Conservation (phyloP, 1,284 basidiomycete genomes). For the Inonotus obliquus region DNA sequence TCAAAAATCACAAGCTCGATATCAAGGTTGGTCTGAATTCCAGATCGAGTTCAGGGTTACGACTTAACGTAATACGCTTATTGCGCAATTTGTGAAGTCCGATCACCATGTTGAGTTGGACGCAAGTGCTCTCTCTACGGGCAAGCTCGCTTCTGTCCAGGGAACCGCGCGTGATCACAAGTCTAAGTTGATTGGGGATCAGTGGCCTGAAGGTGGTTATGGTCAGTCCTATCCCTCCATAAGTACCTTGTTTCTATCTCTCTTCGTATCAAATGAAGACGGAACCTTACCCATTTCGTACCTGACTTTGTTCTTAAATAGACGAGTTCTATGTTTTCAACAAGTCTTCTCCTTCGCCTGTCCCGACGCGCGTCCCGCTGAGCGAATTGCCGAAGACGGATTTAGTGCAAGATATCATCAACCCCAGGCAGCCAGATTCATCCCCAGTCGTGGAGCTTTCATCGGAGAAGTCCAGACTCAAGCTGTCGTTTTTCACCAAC, state of each 20-base stretch:
- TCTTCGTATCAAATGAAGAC: background rate
- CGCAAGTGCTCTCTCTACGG: constrained; percentile 46
- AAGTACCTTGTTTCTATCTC: background rate
- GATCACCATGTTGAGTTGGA: constrained; percentile 52
- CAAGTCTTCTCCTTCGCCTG: constrained; percentile 34
- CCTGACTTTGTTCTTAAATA: constrained; percentile 25
- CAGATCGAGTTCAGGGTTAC: background rate
- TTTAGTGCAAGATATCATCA: constrained; percentile 45
- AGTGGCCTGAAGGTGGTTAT: constrained; percentile 53
- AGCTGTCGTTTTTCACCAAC: constrained; percentile 60
- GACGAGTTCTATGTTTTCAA: constrained; percentile 64
- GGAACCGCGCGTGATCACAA: constrained; percentile 47
- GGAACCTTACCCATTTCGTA: background rate
- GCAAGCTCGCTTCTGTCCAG: constrained; percentile 42
- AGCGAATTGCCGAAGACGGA: constrained; percentile 36
- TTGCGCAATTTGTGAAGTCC: constrained; percentile 33
- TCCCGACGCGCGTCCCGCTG: constrained; percentile 32
- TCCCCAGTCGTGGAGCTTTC: constrained; percentile 49
- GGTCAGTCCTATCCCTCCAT: constrained; percentile 32
- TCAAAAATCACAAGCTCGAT: constrained; percentile 53
- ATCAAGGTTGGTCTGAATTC: constrained; percentile 41
- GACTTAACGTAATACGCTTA: background rate
- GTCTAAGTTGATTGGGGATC: constrained; percentile 50
- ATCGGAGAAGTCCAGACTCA: constrained; percentile 55
- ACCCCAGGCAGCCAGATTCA: constrained; percentile 31